phyloP scores from a whole-genome alignment of 2,329 filamentous ascomycete species.

The Lecanicillium sp. region DNA sequence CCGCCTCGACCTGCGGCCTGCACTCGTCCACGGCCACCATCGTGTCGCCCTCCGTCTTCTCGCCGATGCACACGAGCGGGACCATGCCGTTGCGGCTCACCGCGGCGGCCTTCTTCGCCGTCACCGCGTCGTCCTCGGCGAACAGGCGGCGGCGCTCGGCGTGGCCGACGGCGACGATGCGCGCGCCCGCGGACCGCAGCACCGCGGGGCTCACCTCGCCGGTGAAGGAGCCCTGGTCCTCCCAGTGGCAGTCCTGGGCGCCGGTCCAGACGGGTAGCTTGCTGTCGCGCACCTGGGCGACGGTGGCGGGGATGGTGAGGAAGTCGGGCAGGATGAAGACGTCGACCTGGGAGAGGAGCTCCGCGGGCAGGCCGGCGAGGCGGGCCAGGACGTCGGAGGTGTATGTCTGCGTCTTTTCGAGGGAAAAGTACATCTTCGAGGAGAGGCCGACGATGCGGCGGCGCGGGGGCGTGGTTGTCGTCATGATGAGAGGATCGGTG shows the following conservation, averaged over 20 bases:
- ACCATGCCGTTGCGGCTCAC: slow-evolving; percentile 63
- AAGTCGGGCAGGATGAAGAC: slow-evolving; percentile 77
- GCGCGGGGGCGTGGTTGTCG: slow-evolving; percentile 30
- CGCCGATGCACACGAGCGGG: slow-evolving; percentile 76
- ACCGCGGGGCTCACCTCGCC: slow-evolving; percentile 68
- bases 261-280: slow-evolving; percentile 48
- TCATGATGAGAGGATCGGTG: slow-evolving; percentile 15
- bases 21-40: slow-evolving; percentile 61
- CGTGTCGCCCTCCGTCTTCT: slow-evolving; percentile 49
- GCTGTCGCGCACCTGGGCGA: slow-evolving; percentile 39
- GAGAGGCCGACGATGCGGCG: slow-evolving; percentile 66
- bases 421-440: slow-evolving; percentile 76
- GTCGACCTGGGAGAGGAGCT: slow-evolving; percentile 48
- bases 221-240: slow-evolving; percentile 67
- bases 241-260: slow-evolving; percentile 69
- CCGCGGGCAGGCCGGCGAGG: slow-evolving; percentile 35
- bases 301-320: slow-evolving; percentile 54
- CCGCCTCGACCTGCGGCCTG: slow-evolving; percentile 55
- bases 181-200: slow-evolving; percentile 61
- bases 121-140: slow-evolving; percentile 64
- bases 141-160: slow-evolving; percentile 70
- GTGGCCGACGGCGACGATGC: slow-evolving; percentile 73
- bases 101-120: slow-evolving; percentile 64
- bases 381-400: slow-evolving; percentile 42
- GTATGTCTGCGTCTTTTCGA: slow-evolving; percentile 54